Base-by-base conservation (phyloP, 2,329 filamentous ascomycete species). In the Aspergillus sp. region DNA sequence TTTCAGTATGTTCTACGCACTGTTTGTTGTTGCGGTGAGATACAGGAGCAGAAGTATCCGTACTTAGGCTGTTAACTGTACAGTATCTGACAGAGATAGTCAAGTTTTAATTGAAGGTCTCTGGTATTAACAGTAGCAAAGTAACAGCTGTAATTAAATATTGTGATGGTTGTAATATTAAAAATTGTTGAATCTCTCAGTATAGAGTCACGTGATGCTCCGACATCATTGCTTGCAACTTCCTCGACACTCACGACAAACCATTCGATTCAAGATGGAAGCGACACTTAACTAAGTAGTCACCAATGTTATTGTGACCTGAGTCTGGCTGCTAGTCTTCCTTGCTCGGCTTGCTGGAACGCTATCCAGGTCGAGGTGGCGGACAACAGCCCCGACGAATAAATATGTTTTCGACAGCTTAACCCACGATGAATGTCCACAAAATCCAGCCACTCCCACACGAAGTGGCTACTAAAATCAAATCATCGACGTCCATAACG, bases 401-500 rank as follows among this genome's bases (percentile, higher is more conserved):
- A 58, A 49, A 54, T 48, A 58, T 54, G 51, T 54, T 37, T 35
- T 3, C 44, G 19, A 40, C 43, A 45, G 7, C 33, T 47, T 17
- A 40, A 11, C 2, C 27, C 21, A 56, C 45, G n/a, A 73, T 73
- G 70, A 56, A 64, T 40, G 59, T 62, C 44, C 51, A 64, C 52
- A 65, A 51, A n/a, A 93, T 95, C 68, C 80, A 81, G 63, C 85
- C 81, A 51, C 82, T 96, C 59, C 89, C 91, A 12, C 76, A 83
- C 39, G 81, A 90, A 64, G 90, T 90, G 56, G 81, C 86, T 66
- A 85, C 88, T 48, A 90, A 92, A 71, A 88, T 99, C 76, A 90
- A 88, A 70, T 96, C 93, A 0, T 96, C 93, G 0, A 86, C 86
- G n/a, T 80, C 84, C 55, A 88, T 98, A 65, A 89, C 86, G 2